These are phyloP conservation scores for Hypoxylon rickii DNA, from an alignment of 495 filamentous ascomycete genomes.

Conservation along the genomic window DNA sequence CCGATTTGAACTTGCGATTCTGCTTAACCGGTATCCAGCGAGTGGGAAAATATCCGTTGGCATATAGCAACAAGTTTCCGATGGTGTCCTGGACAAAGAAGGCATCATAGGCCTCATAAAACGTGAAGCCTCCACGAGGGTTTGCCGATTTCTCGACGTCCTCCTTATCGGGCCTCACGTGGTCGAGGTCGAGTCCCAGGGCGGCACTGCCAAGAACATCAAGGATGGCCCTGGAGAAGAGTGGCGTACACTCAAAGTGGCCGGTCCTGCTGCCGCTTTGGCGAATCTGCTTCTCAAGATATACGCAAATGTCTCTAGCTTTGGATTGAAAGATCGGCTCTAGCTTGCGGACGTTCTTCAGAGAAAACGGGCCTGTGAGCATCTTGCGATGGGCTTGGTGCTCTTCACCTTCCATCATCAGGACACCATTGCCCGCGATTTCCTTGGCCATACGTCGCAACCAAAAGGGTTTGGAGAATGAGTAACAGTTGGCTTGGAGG, in stretches of 20 bases:
- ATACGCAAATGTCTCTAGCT: slow-evolving; percentile 9
- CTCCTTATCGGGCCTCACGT: slow-evolving; percentile 1
- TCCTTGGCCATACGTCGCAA: slow-evolving; percentile 30
- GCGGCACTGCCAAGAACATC: slow-evolving; percentile 68
- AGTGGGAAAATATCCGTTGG: slow-evolving; percentile 33
- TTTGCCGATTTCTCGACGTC: slow-evolving; percentile 42
- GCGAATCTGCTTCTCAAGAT: slow-evolving; percentile 18
- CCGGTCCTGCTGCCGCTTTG: slow-evolving; percentile 1
- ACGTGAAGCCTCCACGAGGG: slow-evolving; percentile 3
- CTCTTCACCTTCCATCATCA: slow-evolving; percentile 36
- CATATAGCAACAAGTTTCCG: slow-evolving; percentile 32
- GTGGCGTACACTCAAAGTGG: slow-evolving; percentile 2
- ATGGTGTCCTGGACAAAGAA: slow-evolving; percentile 30
- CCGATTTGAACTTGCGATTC: slow-evolving; percentile 28
- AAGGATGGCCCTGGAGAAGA: slow-evolving; percentile 50
- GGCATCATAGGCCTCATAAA: slow-evolving; percentile 25
- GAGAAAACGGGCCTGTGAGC: slow-evolving; percentile 22
- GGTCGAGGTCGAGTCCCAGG: slow-evolving; percentile 60
- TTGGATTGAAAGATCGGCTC: slow-evolving; percentile 30
- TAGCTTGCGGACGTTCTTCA: slow-evolving; percentile 17
- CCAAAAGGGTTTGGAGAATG: slow-evolving; percentile 33
- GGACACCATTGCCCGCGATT: slow-evolving; percentile 33
- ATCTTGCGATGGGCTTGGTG: slow-evolving; percentile 35
- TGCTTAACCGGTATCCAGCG: slow-evolving; percentile 35
- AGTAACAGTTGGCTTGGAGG: slow-evolving; percentile 35